A percentile compares a stretch with the other conserved stretches of the same genome.
phyloP scores from a whole-genome alignment of 371 early-diverging fungal genomes.

The Zopfochytrium polystomum region DNA sequence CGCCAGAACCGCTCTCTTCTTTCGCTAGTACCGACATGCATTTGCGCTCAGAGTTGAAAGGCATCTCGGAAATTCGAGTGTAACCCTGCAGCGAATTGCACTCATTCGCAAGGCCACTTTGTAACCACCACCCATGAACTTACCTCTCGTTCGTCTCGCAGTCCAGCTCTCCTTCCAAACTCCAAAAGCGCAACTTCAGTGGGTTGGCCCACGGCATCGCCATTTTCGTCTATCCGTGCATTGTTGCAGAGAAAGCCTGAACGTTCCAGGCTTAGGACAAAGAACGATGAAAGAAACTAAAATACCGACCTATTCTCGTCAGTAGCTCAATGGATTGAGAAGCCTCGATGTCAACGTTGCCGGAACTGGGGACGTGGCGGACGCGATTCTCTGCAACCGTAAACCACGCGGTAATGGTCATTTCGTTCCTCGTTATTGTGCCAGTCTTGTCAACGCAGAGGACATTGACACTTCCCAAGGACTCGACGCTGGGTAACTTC shows the following conservation, averaged over 20 bases:
- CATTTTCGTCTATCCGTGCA: slow-evolving; percentile 63
- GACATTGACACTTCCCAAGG: slow-evolving; percentile 84
- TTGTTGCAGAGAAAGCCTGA: slow-evolving; percentile 70
- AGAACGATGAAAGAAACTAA: neutral
- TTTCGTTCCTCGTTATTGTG: slow-evolving; percentile 80
- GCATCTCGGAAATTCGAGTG: slow-evolving; percentile 66
- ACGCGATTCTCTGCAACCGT: slow-evolving; percentile 65
- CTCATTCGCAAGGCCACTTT: too few relatives aligned
- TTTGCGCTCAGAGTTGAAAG: slow-evolving; percentile 91
- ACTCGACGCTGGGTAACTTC: slow-evolving; percentile 86
- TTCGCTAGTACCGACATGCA: slow-evolving; percentile 67
- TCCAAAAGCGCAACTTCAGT: slow-evolving; percentile 83
- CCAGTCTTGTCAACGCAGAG: slow-evolving; percentile 94
- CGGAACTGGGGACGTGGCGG: too few relatives aligned
- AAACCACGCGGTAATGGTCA: slow-evolving; percentile 75
- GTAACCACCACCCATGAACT: slow-evolving; percentile 12
- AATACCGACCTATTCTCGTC: slow-evolving; percentile 33
- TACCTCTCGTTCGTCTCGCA: slow-evolving; percentile 65
- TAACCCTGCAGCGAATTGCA: slow-evolving; percentile 15
- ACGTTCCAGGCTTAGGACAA: neutral
- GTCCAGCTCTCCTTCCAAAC: slow-evolving; percentile 47
- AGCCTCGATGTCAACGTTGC: too few relatives aligned
- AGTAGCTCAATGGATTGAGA: slow-evolving; percentile 12
- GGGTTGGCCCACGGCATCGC: slow-evolving; percentile 72
- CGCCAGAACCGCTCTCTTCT: neutral